Conservation (phyloP, 1,139 yeast species). For the Debaryomycetaceae sp. region DNA sequence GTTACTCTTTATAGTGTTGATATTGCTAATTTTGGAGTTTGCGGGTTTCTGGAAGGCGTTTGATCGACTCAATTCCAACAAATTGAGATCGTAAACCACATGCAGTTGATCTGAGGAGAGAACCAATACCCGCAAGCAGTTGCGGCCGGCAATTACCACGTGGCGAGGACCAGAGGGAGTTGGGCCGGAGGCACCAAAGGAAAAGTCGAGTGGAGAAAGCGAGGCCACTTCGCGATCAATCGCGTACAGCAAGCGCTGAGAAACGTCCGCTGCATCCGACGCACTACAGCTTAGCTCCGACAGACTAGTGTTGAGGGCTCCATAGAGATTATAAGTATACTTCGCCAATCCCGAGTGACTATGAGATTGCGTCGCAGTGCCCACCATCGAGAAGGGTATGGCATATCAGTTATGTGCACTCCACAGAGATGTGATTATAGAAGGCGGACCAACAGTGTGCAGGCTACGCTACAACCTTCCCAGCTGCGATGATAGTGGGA, state of each 20-base stretch:
- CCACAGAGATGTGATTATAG: no score
- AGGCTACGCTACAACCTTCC: neutral
- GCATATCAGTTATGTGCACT: no score
- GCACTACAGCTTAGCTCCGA: constrained; percentile 3
- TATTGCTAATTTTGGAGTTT: constrained; percentile 26
- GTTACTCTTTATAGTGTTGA: constrained; percentile 29
- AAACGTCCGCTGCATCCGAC: no score
- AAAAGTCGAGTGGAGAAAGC: constrained; percentile 25
- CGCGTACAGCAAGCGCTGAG: constrained; percentile 12
- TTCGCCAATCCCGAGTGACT: constrained; percentile 13
- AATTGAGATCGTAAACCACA: constrained; percentile 29
- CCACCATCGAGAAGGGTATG: no score
- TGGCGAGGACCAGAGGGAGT: constrained; percentile 11
- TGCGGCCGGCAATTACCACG: constrained; percentile 51
- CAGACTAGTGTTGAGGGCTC: constrained; percentile 10
- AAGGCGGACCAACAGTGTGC: no score
- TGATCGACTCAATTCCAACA: constrained; percentile 27
- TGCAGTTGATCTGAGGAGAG: constrained; percentile 29
- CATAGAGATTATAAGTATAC: constrained; percentile 28
- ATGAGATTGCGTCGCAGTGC: constrained; percentile 2
- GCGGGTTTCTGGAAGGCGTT: constrained; percentile 27
- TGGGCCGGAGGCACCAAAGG: constrained; percentile 8
- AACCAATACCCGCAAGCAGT: constrained; percentile 39
- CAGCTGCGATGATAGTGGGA: constrained; percentile 2
- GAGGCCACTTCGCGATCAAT: constrained; percentile 23